A percentile compares a stretch with the other conserved stretches of the same genome.
phyloP scores from a whole-genome alignment of 2,329 filamentous ascomycete species.

The Aspergillus phoenicis region DNA sequence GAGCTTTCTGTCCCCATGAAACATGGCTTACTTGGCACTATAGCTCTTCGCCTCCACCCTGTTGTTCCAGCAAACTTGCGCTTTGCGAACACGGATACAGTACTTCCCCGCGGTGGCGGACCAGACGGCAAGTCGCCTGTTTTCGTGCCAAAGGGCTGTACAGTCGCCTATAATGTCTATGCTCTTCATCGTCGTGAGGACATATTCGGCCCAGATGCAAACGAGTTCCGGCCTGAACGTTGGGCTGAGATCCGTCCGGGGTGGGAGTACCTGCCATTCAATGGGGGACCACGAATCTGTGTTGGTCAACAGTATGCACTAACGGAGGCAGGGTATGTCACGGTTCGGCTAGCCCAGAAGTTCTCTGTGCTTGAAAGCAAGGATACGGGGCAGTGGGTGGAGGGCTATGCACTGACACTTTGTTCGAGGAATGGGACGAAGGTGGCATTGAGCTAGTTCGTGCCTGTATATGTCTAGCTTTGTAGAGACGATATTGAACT shows the following conservation, averaged over 20 bases:
- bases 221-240: constrained; percentile 53
- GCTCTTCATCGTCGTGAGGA: constrained; percentile 69
- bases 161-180: constrained; percentile 67
- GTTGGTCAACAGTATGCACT: constrained; percentile 41
- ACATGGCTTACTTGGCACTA: constrained; percentile 1
- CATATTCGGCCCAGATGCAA: constrained; percentile 47
- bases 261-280: constrained; percentile 41
- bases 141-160: constrained; percentile 64
- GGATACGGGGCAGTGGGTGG: constrained; percentile 32
- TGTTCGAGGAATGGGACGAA: constrained; percentile 27
- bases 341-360: constrained; percentile 37
- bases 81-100: constrained; percentile 40
- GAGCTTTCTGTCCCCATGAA: neutral
- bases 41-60: constrained; percentile 46
- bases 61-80: constrained; percentile 47
- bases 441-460: constrained; percentile 13
- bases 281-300: constrained; percentile 36
- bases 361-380: constrained; percentile 34
- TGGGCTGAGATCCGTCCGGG: constrained; percentile 41
- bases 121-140: constrained; percentile 61
- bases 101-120: constrained; percentile 58
- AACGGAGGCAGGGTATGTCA: constrained; percentile 40
- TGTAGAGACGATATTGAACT: neutral
- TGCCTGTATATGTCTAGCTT: neutral
- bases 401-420: constrained; percentile 27